Evolutionary conservation across 2,329 filamentous ascomycete species (phyloP).

Genomic region (Xylariaceae sp.): DNA sequence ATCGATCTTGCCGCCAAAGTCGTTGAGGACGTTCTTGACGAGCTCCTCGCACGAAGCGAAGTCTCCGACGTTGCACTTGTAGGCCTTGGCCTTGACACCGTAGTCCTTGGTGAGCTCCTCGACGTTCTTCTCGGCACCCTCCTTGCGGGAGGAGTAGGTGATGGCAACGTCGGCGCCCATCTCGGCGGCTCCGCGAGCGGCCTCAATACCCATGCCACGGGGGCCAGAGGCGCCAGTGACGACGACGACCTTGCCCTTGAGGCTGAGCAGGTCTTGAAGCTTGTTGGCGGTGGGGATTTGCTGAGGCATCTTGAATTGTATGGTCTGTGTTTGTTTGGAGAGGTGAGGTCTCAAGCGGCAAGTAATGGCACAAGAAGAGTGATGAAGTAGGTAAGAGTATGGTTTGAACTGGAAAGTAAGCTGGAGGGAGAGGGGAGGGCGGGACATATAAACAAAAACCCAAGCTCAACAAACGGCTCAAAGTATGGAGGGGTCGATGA

Average conservation of each 20-base stretch:
- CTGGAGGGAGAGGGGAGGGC: background rate
- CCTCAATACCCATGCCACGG: conserved; percentile 67
- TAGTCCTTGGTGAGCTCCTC: conserved; percentile 63
- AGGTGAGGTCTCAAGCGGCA: background rate
- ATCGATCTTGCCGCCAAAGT: conserved; percentile 73
- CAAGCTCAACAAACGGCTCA: background rate
- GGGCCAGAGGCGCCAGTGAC: conserved; percentile 68
- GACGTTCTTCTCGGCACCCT: conserved; percentile 65
- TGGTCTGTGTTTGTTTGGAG: conserved; percentile 1
- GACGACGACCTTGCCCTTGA: conserved; percentile 71
- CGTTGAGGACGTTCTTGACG: conserved; percentile 62
- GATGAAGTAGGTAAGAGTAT: background rate
- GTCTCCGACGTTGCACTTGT: conserved; percentile 58
- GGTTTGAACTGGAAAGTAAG: background rate
- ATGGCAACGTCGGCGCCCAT: conserved; percentile 69
- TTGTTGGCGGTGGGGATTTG: conserved; percentile 54
- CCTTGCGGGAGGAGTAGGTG: conserved; percentile 69
- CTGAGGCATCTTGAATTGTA: conserved; percentile 50
- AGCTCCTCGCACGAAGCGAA: conserved; percentile 51
- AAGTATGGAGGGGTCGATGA: background rate
- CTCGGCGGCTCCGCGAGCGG: conserved; percentile 68
- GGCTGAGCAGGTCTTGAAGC: conserved; percentile 66
- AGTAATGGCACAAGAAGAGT: background rate
- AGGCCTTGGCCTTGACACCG: conserved; percentile 64
- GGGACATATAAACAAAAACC: background rate